Evolutionary conservation across 2,329 filamentous ascomycete genomes (phyloP).

Genomic region (Phoma sp.): DNA sequence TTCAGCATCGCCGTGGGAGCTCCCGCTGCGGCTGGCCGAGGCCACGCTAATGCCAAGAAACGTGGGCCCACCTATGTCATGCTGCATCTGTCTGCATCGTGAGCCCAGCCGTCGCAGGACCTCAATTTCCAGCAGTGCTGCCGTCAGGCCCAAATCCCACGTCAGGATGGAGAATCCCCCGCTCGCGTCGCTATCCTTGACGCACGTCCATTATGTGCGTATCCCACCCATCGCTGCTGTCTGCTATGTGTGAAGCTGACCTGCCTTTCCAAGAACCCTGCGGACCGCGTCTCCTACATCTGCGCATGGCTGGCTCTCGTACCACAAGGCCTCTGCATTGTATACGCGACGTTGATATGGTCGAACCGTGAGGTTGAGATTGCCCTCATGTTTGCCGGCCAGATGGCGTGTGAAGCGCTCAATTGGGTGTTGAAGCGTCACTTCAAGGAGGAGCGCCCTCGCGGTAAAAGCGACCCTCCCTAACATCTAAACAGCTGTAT

Average conservation of each 20-base stretch:
- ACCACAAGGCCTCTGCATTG: slow-evolving; percentile 87
- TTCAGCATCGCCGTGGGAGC: neutral
- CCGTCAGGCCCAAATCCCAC: neutral
- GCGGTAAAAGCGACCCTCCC: slow-evolving; percentile 57
- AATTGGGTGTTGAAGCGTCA: slow-evolving; percentile 90
- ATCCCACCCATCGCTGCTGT: neutral
- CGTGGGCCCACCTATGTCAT: neutral
- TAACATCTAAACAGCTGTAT: neutral
- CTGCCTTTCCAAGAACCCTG: slow-evolving; percentile 71
- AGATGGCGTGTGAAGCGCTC: slow-evolving; percentile 87
- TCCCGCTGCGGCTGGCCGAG: neutral
- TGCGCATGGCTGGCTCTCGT: slow-evolving; percentile 95
- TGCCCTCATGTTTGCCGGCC: slow-evolving; percentile 85
- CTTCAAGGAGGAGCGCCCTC: slow-evolving; percentile 90
- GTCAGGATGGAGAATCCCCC: slow-evolving; percentile 58
- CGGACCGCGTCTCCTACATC: slow-evolving; percentile 80
- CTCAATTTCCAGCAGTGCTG: neutral
- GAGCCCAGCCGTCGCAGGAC: neutral
- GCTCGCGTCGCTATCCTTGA: slow-evolving; percentile 88
- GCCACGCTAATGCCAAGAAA: neutral
- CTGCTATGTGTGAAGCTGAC: slow-evolving; percentile 5
- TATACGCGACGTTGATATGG: slow-evolving; percentile 90
- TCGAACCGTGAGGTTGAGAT: slow-evolving; percentile 91
- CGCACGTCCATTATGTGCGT: slow-evolving; percentile 92
- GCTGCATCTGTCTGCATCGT: neutral